Base-by-base conservation (phyloP, 176 grass and related monocot species). In the Neostapfia colusana region DNA sequence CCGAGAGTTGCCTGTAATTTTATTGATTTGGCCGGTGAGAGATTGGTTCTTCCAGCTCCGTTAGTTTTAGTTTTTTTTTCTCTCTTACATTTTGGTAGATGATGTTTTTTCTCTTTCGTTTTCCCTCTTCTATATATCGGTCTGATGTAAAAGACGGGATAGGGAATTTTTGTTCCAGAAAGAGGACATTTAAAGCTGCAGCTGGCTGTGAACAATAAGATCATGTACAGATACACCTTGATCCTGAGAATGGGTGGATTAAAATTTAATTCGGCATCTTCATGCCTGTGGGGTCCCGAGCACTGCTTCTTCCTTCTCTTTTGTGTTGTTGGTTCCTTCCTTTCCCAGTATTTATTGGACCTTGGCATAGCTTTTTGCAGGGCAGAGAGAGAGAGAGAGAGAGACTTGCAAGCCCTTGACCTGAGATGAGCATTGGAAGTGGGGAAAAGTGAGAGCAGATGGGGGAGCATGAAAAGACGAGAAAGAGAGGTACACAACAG, bases 181-280 rank as follows among this genome's bases (percentile, higher is more conserved):
- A 83, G 84, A 86, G 87, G 77, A 55, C 80, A 80, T 89, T 96
- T 67, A 90, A 90, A 89, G 78, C 70, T 87, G 78, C 68, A 39
- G 54, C 67, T 34, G 59, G 79, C 79, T 75, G 84, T 83, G 81
- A 74, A 90, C 70, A 97, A 93, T 80, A 82, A 86, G 67, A 75
- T 82, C 65, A 79, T 93, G 90, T 93, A 97, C 74, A 91, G 83
- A 93, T 87, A 90, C 82, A 72, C 78, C 84, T 87, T 21, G 90
- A 82, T 87, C 77, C 84, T 72, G 78, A 58, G 91, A 79, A 90
- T 88, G 81, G 91, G 79, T 86, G 76, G 75, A 88, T 93, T 78
- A 79, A 74, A 83, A 44, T 86, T 93, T 60, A 82, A 83, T 84
- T 88, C 58, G 37, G 45, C 59, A 83, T 62, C 61, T 80, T 80